A percentile compares a stretch with the other conserved stretches of the same genome.
Evolutionary conservation across 192 early-diverging fungal genomes (phyloP).

Genomic region (Anaeromyces robustus): DNA sequence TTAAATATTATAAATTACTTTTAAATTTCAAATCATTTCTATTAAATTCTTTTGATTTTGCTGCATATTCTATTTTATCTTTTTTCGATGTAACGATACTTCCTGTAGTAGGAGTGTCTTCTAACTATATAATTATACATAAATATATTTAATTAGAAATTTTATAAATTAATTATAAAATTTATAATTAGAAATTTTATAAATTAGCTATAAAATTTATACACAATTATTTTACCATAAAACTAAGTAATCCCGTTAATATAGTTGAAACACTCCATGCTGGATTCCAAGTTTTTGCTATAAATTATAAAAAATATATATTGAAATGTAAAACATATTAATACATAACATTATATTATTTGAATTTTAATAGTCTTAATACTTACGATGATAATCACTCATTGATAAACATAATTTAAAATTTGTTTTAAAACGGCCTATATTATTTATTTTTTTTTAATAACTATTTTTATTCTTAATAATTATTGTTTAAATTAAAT

Average conservation of each 20-base stretch:
- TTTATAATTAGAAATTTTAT: too few relatives aligned
- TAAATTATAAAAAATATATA: too few relatives aligned
- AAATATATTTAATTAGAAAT: too few relatives aligned
- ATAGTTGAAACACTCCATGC: neutral
- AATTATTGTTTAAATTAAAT: too few relatives aligned
- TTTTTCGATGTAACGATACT: neutral
- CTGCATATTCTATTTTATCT: neutral
- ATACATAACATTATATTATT: too few relatives aligned
- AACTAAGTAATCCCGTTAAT: neutral
- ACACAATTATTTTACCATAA: neutral
- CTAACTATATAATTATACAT: neutral
- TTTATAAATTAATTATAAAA: too few relatives aligned
- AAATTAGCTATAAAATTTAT: too few relatives aligned
- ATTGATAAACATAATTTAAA: conserved; percentile 87
- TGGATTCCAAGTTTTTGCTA: neutral
- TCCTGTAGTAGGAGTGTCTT: neutral
- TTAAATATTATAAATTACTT: neutral
- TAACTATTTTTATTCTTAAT: too few relatives aligned
- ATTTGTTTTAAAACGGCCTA: conserved; percentile 83
- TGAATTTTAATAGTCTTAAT: too few relatives aligned
- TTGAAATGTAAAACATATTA: too few relatives aligned
- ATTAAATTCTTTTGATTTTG: neutral
- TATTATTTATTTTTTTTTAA: too few relatives aligned
- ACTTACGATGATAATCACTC: conserved; percentile 84
- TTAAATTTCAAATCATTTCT: neutral